Evolutionary conservation across 2,329 filamentous ascomycete genomes (phyloP), one percentile per base, ranked within the genome.

Genomic region (Kalaharituber pfeilii): DNA sequence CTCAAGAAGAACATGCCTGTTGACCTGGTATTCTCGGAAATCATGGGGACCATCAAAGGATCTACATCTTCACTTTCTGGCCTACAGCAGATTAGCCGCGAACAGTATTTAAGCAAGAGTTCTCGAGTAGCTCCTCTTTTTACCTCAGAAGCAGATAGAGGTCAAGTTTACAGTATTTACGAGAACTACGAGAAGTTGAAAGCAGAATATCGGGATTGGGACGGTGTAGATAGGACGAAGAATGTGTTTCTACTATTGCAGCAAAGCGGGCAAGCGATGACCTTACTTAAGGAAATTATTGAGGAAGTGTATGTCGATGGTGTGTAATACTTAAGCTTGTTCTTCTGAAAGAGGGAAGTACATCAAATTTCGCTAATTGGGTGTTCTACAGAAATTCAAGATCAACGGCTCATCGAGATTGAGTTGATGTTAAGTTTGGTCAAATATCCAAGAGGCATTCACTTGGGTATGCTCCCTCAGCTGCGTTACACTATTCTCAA

Each of bases 1-100:
- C 6, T 54, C 5, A 62, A 57, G 5, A 44, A 53, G 20, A 53
- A 53, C 13, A 57, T 63, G 9, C 56, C 63, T 3, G 53, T 60
- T 2, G 60, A 62, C 24, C 53, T 65, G 9, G 59, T 62, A 2
- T 66, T 65, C 49, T 59, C 63, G 1, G 65, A 67, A 24, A 67
- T 67, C 5, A 65, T 67, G 59, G 64, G 64, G 22, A 60, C 66
- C 1, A 63, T 66, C 7, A 65, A 66, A 49, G 65, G 64, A 9
- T 65, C 62, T 1, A 44, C 50, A 27, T 55, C 49, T 3, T 5
- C 15, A 5, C 60, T 59, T 5, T 49, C 53, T 4, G 53, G 57
- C 3, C 26, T 65, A n/a, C 30, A 20, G 29, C 42, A 60, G 1
- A 49, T 65, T 1, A 27, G 42, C 1, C 56, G 57, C 11, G 49